Evolutionary conservation across 306 rosid species (phyloP), one percentile per base, ranked within the genome.

Genomic region (Cucurbita ficifolia): DNA sequence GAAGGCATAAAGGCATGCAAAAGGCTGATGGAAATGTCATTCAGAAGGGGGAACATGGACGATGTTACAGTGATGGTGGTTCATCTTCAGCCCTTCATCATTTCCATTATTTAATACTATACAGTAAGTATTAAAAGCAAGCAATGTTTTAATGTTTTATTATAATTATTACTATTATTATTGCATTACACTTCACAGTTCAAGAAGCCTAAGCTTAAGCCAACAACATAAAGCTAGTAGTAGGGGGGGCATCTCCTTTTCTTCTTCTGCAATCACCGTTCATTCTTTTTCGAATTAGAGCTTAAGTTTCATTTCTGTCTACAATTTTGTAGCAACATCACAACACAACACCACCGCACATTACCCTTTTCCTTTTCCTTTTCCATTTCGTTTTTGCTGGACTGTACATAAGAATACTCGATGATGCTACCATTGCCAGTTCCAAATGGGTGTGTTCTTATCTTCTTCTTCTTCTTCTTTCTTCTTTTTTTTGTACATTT

Each of bases 11-110:
- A 49, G 33, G 64, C 72, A 16, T 83, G 84, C 70, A 80, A 75
- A 72, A 71, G 22, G 77, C 86, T 83, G 40, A 33, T 80, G 24
- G 79, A 83, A 6, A 62, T 77, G 62, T 77, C 86, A 52, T 74
- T 57, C 29, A 62, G 57, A 50, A 72, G 86, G 52, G 86, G 86
- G 16, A 80, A 51, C 40, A 19, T 55, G 42, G 86, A 83, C 54
- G 86, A 83, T 67, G 68, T 83, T n/a, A 83, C 82, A 8, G 82
- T 83, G 13, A 80, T 83, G 86, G 70, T 83, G 10, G 56, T 83
- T 53, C 59, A 76, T 8, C 81, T 82, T 22, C 79, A 38, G 1
- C 55, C 4, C 36, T 82, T 79, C 36, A 67, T 82, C 55, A 10
- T 62, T 29, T 50, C 56, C 72, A 42, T 13, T 13, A 29, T 29